Base-by-base conservation (phyloP, 2,329 filamentous ascomycete genomes). In the Fusarium duplospermum region DNA sequence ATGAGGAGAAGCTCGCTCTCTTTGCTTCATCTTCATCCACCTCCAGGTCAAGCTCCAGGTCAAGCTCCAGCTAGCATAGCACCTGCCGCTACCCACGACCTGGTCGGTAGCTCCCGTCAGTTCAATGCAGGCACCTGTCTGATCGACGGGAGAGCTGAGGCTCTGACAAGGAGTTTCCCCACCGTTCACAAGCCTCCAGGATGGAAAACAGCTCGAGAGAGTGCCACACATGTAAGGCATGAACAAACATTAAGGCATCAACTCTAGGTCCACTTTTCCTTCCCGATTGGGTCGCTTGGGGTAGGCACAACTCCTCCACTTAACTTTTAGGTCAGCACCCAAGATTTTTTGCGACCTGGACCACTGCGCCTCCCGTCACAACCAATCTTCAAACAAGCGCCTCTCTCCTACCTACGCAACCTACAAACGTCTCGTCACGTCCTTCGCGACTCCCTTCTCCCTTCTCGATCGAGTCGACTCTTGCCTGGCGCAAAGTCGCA, bases 401-500 rank as follows among this genome's bases (percentile, higher is more conserved):
- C 66, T 63, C 27, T 33, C 47, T 54, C 27, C 47, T 31, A 40
- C 74, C 70, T 73, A 64, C 70, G 75, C 64, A 27, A 27, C 22
- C 45, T 58, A 68, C 64, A 70, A 73, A 64, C 69, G 60, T 64
- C 68, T 64, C 67, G 69, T 64, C 68, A 66, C 67, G 69, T 69
- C 63, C 62, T 60, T 73, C 69, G 54, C 69, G 71, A 57, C 69
- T 69, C 54, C 61, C 47, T 24, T 29, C 66, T 66, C 71, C 67
- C 58, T 40, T 52, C 40, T 27, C 66, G 50, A 54, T 69, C 64
- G 65, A 73, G 67, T 64, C 66, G 59, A 76, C 64, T 77, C 77
- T 83, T 84, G 82, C 83, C 83, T 83, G 83, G 83, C 72, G 83
- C 83, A 84, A 82, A 80, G 78, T 82, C 77, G 73, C 66, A 70